A percentile compares a stretch with the other conserved stretches of the same genome.
phyloP scores from a whole-genome alignment of 768 basidiomycete species.

The Imleria badia region DNA sequence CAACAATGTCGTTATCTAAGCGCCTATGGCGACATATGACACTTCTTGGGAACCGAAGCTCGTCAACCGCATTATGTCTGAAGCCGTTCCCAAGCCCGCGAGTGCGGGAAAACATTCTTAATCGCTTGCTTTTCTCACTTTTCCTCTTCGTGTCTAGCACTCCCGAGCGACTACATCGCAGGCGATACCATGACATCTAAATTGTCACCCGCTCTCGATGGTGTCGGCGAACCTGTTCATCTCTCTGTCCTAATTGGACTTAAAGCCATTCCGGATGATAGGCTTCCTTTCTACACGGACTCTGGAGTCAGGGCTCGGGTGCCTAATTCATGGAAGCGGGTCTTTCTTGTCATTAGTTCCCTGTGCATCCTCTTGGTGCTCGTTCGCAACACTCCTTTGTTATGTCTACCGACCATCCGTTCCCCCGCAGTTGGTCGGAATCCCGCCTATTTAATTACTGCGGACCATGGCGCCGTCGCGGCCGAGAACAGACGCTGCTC shows the following conservation, averaged over 20 bases:
- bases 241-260: neutral
- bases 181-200: conserved; percentile 7
- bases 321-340: conserved; percentile 12
- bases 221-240: neutral
- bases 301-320: neutral
- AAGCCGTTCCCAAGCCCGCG: no score
- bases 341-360: conserved; percentile 6
- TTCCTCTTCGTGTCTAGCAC: neutral
- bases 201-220: neutral
- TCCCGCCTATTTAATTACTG: conserved; percentile 58
- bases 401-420: neutral
- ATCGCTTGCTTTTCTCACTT: neutral
- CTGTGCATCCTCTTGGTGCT: conserved; percentile 16
- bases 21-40: neutral
- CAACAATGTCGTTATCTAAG: conserved; percentile 19
- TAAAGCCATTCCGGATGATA: neutral
- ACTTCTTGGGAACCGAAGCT: neutral
- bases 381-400: neutral
- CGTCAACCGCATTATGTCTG: no score
- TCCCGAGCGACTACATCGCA: no score
- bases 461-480: conserved; percentile 82
- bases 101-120: neutral
- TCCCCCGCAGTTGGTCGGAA: conserved; percentile 35
- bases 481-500: conserved; percentile 87
- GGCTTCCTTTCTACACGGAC: conserved; percentile 21